Conservation (phyloP, 2,329 filamentous ascomycete species). For the Penicillium sp. region DNA sequence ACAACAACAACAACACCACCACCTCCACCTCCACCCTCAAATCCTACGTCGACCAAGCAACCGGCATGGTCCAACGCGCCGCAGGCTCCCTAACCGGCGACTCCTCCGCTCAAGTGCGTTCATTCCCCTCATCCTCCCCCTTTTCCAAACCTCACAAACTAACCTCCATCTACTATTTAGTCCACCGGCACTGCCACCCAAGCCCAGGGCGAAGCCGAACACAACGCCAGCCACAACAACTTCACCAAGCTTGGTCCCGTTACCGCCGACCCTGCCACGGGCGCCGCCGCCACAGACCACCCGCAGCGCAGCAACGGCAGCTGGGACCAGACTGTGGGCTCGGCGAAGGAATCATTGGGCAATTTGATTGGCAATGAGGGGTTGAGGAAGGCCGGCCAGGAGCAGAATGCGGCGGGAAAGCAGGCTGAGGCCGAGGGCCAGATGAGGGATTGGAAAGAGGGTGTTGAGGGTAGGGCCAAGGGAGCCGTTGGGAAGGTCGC, state of each 20-base stretch:
- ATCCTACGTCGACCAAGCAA: slow-evolving; percentile 64
- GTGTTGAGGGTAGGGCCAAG: slow-evolving; percentile 56
- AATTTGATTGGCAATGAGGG: slow-evolving; percentile 64
- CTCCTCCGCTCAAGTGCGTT: slow-evolving; percentile 54
- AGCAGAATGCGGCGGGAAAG: slow-evolving; percentile 74
- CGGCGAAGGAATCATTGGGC: slow-evolving; percentile 72
- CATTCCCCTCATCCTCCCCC: not conserved
- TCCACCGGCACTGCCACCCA: too few relatives aligned
- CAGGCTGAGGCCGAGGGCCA: slow-evolving; percentile 79
- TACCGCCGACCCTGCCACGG: slow-evolving; percentile 56
- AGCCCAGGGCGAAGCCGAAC: slow-evolving; percentile 56
- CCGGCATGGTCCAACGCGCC: slow-evolving; percentile 62
- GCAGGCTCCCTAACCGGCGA: slow-evolving; percentile 66
- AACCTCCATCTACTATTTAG: too few relatives aligned
- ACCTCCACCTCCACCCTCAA: too few relatives aligned
- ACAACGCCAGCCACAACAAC: slow-evolving; percentile 64
- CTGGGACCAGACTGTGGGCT: slow-evolving; percentile 84
- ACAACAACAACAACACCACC: too few relatives aligned
- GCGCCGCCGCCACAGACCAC: slow-evolving; percentile 63
- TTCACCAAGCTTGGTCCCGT: slow-evolving; percentile 67
- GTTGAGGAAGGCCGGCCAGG: slow-evolving; percentile 62
- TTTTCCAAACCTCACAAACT: slow-evolving; percentile 9
- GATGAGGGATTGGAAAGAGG: slow-evolving; percentile 62
- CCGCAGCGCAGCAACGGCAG: slow-evolving; percentile 61
- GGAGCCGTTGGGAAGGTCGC: slow-evolving; percentile 64